phyloP scores from a whole-genome alignment of 2,329 filamentous ascomycete species.

The Alternaria incomplexa region DNA sequence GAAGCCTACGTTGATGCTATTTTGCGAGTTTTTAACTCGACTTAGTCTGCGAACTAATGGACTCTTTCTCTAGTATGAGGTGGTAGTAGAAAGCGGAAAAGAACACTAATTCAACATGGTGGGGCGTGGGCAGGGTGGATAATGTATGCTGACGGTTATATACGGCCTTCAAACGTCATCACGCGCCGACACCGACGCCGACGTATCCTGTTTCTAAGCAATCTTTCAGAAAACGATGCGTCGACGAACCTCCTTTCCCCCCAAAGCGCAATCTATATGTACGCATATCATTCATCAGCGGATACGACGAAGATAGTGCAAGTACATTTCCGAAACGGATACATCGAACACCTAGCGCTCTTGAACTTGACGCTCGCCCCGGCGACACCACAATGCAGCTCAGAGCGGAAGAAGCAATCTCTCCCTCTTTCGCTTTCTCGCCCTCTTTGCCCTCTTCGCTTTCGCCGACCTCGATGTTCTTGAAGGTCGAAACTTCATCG shows the following conservation, averaged over 20 bases:
- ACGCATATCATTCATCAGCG: not conserved
- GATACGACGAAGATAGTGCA: not conserved
- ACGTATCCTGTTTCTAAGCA: not conserved
- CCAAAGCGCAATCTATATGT: not conserved
- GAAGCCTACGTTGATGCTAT: not conserved
- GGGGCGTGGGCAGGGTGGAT: not conserved
- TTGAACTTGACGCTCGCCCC: not conserved
- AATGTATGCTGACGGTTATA: not conserved
- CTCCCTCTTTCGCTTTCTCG: too few species aligned
- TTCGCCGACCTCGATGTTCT: too few species aligned
- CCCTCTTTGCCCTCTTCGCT: too few species aligned
- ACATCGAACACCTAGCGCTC: not conserved
- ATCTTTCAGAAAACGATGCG: not conserved
- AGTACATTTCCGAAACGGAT: not conserved
- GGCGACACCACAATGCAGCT: not conserved
- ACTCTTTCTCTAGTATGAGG: too few species aligned
- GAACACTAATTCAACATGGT: not conserved
- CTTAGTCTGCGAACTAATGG: not conserved
- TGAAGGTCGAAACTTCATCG: too few species aligned
- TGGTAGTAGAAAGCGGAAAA: not conserved
- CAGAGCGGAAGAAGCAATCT: not conserved
- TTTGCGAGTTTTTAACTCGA: not conserved
- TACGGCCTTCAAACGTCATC: not conserved
- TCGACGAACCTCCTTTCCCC: not conserved
- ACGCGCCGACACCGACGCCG: not conserved